Evolutionary conservation across 345 rosid species (phyloP).

Genomic region (Turritis glabra): DNA sequence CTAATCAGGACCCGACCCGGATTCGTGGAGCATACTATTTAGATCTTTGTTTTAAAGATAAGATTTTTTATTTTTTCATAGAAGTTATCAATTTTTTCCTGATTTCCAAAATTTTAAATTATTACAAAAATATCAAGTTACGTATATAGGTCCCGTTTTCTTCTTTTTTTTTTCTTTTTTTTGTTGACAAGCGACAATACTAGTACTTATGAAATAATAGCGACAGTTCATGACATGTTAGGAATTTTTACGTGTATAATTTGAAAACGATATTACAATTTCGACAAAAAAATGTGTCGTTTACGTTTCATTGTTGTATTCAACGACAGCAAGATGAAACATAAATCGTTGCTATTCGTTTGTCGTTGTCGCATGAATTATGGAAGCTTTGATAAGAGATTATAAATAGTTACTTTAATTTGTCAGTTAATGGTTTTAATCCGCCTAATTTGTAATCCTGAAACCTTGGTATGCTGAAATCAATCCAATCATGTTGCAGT

Average conservation of each 20-base stretch:
- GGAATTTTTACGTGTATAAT: not conserved
- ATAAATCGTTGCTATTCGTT: not conserved
- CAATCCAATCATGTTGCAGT: no score
- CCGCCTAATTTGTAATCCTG: no score
- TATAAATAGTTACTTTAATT: no score
- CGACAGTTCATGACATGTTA: not conserved
- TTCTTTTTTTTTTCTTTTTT: not conserved
- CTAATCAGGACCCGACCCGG: not conserved
- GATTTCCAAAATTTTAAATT: not conserved
- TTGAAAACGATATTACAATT: not conserved
- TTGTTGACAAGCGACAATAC: not conserved
- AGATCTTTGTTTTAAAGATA: not conserved
- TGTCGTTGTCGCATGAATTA: slow-evolving; percentile 16
- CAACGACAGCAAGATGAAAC: slow-evolving; percentile 1
- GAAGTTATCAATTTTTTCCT: slow-evolving; percentile 5
- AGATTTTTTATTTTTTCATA: not conserved
- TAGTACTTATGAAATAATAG: not conserved
- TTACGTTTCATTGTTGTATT: slow-evolving; percentile 8
- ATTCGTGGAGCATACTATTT: not conserved
- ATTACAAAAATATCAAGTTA: no score
- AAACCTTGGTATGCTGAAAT: no score
- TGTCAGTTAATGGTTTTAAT: not conserved
- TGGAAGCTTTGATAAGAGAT: not conserved
- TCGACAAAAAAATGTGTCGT: not conserved
- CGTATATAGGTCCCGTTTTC: no score